A percentile compares a stretch with the other conserved stretches of the same genome.
Conservation (phyloP, 2,329 filamentous ascomycete genomes). For the Penicillium sumatraense region DNA sequence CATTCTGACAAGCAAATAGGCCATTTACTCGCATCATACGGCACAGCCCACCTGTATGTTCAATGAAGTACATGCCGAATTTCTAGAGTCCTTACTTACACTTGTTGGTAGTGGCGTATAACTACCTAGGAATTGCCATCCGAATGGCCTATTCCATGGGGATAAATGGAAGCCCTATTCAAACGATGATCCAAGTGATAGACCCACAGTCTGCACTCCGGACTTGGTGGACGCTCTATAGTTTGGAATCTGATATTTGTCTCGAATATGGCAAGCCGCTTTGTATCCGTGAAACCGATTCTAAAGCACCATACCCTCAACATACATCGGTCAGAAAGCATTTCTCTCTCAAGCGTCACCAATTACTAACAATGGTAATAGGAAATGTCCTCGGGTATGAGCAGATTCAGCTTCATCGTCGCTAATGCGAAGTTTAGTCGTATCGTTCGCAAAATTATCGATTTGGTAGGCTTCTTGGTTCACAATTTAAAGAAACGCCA, state of each 20-base stretch:
- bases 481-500: neutral
- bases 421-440: slow-evolving; percentile 11
- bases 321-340: neutral
- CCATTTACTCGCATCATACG: slow-evolving; percentile 7
- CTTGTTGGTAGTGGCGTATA: slow-evolving; percentile 9
- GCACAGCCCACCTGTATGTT: slow-evolving; percentile 6
- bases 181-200: neutral
- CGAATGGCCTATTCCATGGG: slow-evolving; percentile 13
- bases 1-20: neutral
- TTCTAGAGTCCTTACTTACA: neutral
- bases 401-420: slow-evolving; percentile 4
- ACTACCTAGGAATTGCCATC: slow-evolving; percentile 15
- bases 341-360: neutral
- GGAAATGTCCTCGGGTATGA: neutral
- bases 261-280: slow-evolving; percentile 15
- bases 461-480: neutral
- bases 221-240: slow-evolving; percentile 15
- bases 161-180: slow-evolving; percentile 1
- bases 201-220: neutral
- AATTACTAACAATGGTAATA: neutral
- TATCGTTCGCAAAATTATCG: slow-evolving; percentile 15
- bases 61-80: too few species aligned
- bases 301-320: slow-evolving; percentile 8
- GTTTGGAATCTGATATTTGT: slow-evolving; percentile 14
- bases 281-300: slow-evolving; percentile 14